These are phyloP conservation scores for Zelonia costaricensis DNA, from an alignment of 208 protist genomes.

Conservation along the genomic window DNA sequence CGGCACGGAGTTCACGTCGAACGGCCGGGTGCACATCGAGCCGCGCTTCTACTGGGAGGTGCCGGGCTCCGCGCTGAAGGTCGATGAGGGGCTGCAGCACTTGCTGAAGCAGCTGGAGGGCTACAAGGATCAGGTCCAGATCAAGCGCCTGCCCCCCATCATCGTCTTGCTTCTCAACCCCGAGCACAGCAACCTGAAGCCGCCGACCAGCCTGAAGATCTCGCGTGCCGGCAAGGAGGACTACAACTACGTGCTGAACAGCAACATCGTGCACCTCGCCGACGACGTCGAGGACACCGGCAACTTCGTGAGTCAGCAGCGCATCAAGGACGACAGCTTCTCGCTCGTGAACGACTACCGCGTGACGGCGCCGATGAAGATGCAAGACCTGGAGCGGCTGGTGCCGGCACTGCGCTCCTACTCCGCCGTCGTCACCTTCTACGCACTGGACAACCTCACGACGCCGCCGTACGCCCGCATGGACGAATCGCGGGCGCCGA, in stretches of 20 bases:
- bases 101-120: conserved; percentile 86
- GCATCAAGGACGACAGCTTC: conserved; percentile 83
- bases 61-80: conserved; percentile 84
- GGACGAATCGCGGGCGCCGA: conserved; percentile 74
- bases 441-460: conserved; percentile 73
- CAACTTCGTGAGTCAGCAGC: conserved; percentile 89
- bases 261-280: conserved; percentile 88
- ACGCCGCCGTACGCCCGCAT: conserved; percentile 59
- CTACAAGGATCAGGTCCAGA: conserved; percentile 79
- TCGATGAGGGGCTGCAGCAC: conserved; percentile 91
- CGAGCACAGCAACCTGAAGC: conserved; percentile 86
- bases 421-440: conserved; percentile 83
- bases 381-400: conserved; percentile 66
- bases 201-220: conserved; percentile 82
- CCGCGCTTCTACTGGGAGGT: conserved; percentile 91
- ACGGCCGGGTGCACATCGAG: conserved; percentile 70
- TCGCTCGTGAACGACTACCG: conserved; percentile 89
- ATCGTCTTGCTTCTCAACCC: conserved; percentile 91
- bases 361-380: conserved; percentile 74
- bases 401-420: conserved; percentile 80
- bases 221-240: conserved; percentile 78
- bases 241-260: conserved; percentile 88
- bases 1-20: conserved; percentile 80
- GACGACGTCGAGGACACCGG: conserved; percentile 86
- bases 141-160: conserved; percentile 85